Evolutionary conservation across 2,329 filamentous ascomycete genomes (phyloP).

Genomic region (Alternaria dauci): DNA sequence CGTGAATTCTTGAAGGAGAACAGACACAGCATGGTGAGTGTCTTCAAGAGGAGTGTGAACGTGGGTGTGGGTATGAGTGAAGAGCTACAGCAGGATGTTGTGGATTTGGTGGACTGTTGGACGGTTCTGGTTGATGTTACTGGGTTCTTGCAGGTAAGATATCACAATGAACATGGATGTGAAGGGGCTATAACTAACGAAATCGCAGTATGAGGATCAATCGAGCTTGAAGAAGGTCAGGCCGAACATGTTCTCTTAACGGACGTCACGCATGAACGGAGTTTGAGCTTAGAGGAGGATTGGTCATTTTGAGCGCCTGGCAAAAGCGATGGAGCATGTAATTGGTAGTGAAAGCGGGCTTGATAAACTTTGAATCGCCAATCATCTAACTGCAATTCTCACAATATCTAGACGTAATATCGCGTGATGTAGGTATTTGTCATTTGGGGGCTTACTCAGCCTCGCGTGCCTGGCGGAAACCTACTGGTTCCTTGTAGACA

Average conservation of each 20-base stretch:
- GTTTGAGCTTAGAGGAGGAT: neutral
- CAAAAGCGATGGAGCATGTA: neutral
- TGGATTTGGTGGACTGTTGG: slow-evolving; percentile 84
- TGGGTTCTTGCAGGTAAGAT: slow-evolving; percentile 80
- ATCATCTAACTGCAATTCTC: no score
- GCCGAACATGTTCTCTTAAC: slow-evolving; percentile 35
- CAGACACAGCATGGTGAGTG: slow-evolving; percentile 81
- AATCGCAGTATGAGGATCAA: slow-evolving; percentile 39
- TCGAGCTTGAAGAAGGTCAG: slow-evolving; percentile 30
- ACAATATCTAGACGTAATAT: no score
- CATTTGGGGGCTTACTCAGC: neutral
- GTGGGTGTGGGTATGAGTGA: slow-evolving; percentile 65
- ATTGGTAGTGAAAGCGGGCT: slow-evolving; percentile 1
- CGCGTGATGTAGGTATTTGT: neutral
- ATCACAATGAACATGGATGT: neutral
- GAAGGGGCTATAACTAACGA: slow-evolving; percentile 15
- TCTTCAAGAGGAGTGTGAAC: slow-evolving; percentile 88
- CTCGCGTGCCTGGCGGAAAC: neutral
- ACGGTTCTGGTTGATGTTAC: slow-evolving; percentile 84
- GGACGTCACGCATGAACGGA: neutral
- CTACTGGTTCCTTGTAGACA: neutral
- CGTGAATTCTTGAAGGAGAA: slow-evolving; percentile 83
- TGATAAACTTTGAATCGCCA: neutral
- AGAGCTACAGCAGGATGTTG: slow-evolving; percentile 70
- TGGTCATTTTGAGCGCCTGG: neutral